phyloP scores from a whole-genome alignment of 257 asterid species.

The Solanum medicagineum region DNA sequence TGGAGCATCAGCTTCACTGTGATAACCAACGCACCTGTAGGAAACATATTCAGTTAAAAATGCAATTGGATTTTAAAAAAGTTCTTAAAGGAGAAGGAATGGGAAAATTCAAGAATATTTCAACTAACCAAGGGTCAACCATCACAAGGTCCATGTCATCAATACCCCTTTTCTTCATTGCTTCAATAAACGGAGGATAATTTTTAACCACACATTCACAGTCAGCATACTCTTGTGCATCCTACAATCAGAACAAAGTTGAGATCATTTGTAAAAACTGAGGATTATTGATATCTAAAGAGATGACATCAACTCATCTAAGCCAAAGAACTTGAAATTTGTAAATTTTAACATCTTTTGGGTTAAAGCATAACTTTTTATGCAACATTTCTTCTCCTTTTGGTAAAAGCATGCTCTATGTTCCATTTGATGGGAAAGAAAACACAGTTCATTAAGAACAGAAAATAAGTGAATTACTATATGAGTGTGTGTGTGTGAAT shows the following conservation, averaged over 20 bases:
- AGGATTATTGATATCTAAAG: neutral
- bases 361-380: neutral
- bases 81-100: neutral
- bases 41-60: neutral
- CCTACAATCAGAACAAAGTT: slow-evolving; percentile 27
- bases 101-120: neutral
- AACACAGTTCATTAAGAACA: neutral
- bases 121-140: slow-evolving; percentile 95
- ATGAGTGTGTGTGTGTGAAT: too few relatives aligned
- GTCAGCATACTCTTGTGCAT: slow-evolving; percentile 96
- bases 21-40: slow-evolving; percentile 89
- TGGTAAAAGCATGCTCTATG: neutral
- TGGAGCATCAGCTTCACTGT: slow-evolving; percentile 91
- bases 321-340: neutral
- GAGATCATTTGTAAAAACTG: neutral
- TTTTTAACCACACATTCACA: slow-evolving; percentile 93
- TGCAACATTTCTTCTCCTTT: neutral
- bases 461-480: neutral
- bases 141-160: slow-evolving; percentile 98
- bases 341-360: neutral
- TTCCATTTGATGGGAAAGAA: neutral
- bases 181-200: slow-evolving; percentile 81
- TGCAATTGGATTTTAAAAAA: neutral
- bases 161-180: slow-evolving; percentile 98
- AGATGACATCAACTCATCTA: neutral